These are phyloP conservation scores for Globisporangium acanthophoron DNA, from an alignment of 352 stramenopile genomes.

Conservation along the genomic window DNA sequence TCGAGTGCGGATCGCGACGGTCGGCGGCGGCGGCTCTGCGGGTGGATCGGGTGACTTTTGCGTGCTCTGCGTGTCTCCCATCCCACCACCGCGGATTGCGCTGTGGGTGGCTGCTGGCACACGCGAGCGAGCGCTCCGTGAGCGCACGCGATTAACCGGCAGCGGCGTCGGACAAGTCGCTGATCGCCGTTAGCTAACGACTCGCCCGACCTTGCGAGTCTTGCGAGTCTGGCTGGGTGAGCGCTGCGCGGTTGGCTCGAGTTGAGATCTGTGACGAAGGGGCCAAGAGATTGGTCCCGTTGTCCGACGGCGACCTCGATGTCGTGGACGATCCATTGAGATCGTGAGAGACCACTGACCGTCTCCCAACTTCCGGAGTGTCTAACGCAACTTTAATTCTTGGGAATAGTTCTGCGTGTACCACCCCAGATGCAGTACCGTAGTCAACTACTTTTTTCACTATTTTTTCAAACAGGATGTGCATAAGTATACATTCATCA, in stretches of 20 bases:
- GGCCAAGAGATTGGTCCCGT: background rate
- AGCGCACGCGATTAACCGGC: background rate
- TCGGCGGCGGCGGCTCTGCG: no score
- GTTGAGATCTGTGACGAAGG: background rate
- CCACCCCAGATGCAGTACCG: no score
- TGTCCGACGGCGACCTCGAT: background rate
- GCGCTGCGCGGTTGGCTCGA: no score
- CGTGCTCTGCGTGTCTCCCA: background rate
- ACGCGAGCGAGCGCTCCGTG: background rate
- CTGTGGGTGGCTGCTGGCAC: background rate
- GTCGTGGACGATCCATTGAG: background rate
- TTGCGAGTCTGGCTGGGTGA: background rate
- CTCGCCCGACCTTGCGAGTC: background rate
- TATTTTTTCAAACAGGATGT: no score
- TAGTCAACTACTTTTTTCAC: no score
- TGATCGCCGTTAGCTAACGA: constrained; percentile 1
- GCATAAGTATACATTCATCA: no score
- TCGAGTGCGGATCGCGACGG: background rate
- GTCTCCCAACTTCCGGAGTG: no score
- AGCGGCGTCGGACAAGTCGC: background rate
- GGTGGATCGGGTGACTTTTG: no score
- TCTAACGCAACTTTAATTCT: no score
- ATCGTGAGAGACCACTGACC: background rate
- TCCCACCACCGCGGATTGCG: background rate
- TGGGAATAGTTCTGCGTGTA: no score